A percentile compares a stretch with the other conserved stretches of the same genome.
phyloP scores from a whole-genome alignment of 1,284 basidiomycete species.

The Microbotryomycetes sp. region DNA sequence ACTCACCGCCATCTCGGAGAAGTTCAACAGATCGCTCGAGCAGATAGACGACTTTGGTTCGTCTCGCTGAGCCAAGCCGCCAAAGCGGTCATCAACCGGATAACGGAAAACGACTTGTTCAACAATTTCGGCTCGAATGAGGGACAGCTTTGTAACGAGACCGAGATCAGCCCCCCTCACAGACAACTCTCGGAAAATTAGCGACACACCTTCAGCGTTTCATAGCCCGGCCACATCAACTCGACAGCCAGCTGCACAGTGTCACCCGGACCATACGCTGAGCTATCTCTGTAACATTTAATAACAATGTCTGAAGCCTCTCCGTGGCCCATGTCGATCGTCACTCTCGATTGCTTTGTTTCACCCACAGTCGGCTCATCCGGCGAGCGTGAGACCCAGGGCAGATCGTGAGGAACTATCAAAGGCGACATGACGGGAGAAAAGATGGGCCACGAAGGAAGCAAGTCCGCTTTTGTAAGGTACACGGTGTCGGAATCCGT shows the following conservation, averaged over 20 bases:
- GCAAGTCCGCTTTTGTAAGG: conserved; percentile 25
- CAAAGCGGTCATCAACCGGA: conserved; percentile 2
- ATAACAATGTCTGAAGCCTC: conserved; percentile 12
- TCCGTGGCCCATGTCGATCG: neutral
- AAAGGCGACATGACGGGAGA: conserved; percentile 6
- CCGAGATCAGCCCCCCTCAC: no score
- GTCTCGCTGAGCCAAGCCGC: no score
- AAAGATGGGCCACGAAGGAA: conserved; percentile 16
- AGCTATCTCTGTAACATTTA: conserved; percentile 5
- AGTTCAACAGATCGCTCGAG: neutral
- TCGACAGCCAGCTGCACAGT: conserved; percentile 12
- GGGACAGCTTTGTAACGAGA: conserved; percentile 1
- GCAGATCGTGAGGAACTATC: conserved; percentile 7
- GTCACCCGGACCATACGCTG: conserved; percentile 26
- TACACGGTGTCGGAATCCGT: conserved; percentile 9
- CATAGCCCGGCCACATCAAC: conserved; percentile 9
- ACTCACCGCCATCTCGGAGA: neutral
- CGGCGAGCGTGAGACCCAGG: conserved; percentile 6
- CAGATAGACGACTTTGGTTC: neutral
- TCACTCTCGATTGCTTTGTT: conserved; percentile 1
- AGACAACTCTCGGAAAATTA: neutral
- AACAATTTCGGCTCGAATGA: conserved; percentile 15
- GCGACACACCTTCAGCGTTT: conserved; percentile 7
- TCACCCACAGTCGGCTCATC: conserved; percentile 15
- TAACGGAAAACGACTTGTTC: conserved; percentile 23